These are phyloP conservation scores for Phytophthora ohioensis DNA, from an alignment of 352 stramenopile genomes.

Conservation along the genomic window DNA sequence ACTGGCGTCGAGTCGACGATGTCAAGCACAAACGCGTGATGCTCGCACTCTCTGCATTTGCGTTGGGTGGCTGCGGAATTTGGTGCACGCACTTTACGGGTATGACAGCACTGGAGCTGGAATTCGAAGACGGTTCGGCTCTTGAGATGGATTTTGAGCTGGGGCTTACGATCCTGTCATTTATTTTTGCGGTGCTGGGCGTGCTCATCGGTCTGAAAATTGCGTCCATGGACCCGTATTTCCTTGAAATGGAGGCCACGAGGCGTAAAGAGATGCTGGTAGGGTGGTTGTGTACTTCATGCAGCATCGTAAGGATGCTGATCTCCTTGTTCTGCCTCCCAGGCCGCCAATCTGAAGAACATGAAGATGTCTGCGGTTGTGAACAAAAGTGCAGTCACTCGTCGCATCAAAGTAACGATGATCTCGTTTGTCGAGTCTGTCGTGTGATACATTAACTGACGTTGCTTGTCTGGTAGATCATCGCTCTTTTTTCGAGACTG, in stretches of 20 bases:
- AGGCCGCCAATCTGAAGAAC: slow-evolving; percentile 47
- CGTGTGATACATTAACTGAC: too few species aligned
- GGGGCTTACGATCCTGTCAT: slow-evolving; percentile 58
- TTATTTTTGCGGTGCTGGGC: slow-evolving; percentile 58
- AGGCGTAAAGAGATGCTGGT: slow-evolving; percentile 58
- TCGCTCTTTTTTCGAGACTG: slow-evolving; percentile 64
- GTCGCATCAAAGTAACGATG: slow-evolving; percentile 40
- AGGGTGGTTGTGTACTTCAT: background rate
- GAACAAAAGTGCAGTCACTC: slow-evolving; percentile 41
- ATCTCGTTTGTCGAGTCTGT: background rate
- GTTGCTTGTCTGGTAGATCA: slow-evolving; percentile 37
- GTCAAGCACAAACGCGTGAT: slow-evolving; percentile 45
- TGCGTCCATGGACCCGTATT: slow-evolving; percentile 65
- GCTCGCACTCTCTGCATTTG: slow-evolving; percentile 47
- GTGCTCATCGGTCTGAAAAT: slow-evolving; percentile 67
- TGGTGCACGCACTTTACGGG: slow-evolving; percentile 80
- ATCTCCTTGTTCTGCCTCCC: background rate
- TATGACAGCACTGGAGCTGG: slow-evolving; percentile 58
- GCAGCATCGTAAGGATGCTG: too few species aligned
- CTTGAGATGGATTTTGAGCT: slow-evolving; percentile 66
- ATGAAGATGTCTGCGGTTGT: slow-evolving; percentile 52
- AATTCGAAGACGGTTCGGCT: slow-evolving; percentile 38
- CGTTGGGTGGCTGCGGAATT: slow-evolving; percentile 65
- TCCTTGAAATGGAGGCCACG: slow-evolving; percentile 64
- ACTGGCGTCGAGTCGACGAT: slow-evolving; percentile 53